phyloP scores from a whole-genome alignment of 805 yeast species.

The Ogataea haglerorum region DNA sequence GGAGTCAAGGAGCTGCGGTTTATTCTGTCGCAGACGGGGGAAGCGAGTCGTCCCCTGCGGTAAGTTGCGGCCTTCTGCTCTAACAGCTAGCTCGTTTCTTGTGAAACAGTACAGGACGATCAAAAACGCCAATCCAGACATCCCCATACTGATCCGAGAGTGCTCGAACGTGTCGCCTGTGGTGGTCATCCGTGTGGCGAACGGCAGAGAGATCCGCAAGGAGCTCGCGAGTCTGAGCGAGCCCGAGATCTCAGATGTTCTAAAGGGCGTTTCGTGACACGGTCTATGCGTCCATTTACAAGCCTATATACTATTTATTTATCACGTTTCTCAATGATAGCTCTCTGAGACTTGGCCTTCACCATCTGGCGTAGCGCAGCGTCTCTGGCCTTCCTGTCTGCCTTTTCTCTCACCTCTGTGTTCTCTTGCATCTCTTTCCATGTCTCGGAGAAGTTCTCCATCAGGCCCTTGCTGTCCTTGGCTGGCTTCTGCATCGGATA shows the following conservation, averaged over 20 bases:
- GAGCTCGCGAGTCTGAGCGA: constrained; percentile 47
- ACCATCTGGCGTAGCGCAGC: constrained; percentile 29
- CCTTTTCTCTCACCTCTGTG: constrained; percentile 23
- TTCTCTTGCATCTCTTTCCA: constrained; percentile 33
- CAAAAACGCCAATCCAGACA: constrained; percentile 56
- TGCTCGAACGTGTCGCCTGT: constrained; percentile 69
- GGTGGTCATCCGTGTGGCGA: constrained; percentile 68
- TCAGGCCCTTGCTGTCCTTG: constrained; percentile 29
- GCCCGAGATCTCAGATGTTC: constrained; percentile 39
- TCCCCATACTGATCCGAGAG: constrained; percentile 79
- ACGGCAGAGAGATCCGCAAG: constrained; percentile 48
- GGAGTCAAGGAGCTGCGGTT: constrained; percentile 77
- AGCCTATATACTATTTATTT: constrained; percentile 9
- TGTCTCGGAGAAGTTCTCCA: constrained; percentile 30
- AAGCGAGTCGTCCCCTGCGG: constrained; percentile 63
- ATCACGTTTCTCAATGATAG: constrained; percentile 28
- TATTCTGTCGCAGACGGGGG: constrained; percentile 78
- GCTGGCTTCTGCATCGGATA: constrained; percentile 46
- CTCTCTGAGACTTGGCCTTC: constrained; percentile 26
- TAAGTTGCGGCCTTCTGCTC: constrained; percentile 6
- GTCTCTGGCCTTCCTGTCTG: constrained; percentile 25
- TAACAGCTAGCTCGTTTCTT: constrained; percentile 48
- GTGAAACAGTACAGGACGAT: constrained; percentile 62
- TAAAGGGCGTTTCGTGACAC: constrained; percentile 14
- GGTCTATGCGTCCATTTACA: constrained; percentile 8